These are phyloP conservation scores for Fusarium aywerte DNA, from an alignment of 2,329 filamentous ascomycete species.

Conservation along the genomic window DNA sequence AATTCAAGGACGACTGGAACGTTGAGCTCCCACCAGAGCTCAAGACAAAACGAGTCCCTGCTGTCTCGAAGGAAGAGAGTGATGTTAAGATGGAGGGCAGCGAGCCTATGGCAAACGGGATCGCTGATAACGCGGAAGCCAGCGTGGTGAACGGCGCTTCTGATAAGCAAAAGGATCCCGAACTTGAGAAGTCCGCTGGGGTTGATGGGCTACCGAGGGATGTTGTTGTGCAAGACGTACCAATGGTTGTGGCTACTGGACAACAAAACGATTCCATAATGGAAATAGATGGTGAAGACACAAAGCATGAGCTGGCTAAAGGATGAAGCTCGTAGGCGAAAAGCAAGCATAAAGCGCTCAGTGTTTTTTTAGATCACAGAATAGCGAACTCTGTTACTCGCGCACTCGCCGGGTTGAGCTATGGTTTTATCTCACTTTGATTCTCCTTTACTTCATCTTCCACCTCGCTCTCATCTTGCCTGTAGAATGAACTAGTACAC, in stretches of 20 bases:
- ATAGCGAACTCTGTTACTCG: not conserved
- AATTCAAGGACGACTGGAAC: conserved; percentile 62
- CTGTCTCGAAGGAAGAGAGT: not conserved
- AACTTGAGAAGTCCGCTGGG: not conserved
- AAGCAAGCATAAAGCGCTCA: not conserved
- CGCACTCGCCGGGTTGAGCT: too few species aligned
- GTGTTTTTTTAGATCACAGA: not conserved
- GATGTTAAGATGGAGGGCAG: conserved; percentile 29
- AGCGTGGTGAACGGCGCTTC: conserved; percentile 5
- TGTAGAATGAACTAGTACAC: not conserved
- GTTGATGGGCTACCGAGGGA: conserved; percentile 4
- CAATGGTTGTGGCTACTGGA: not conserved
- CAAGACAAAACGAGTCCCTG: conserved; percentile 32
- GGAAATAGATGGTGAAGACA: conserved; percentile 27
- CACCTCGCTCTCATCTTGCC: too few species aligned
- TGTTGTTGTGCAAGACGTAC: not conserved
- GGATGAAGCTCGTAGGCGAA: not conserved
- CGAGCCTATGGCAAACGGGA: conserved; percentile 1
- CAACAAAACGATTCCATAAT: conserved; percentile 9
- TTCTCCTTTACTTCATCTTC: not conserved
- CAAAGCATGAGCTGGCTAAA: conserved; percentile 13
- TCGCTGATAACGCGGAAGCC: not conserved
- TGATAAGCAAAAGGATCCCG: not conserved
- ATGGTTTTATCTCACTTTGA: too few species aligned
- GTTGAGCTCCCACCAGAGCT: conserved; percentile 53